Conservation (phyloP, 345 rosid species). For the Moringa oleifera region DNA sequence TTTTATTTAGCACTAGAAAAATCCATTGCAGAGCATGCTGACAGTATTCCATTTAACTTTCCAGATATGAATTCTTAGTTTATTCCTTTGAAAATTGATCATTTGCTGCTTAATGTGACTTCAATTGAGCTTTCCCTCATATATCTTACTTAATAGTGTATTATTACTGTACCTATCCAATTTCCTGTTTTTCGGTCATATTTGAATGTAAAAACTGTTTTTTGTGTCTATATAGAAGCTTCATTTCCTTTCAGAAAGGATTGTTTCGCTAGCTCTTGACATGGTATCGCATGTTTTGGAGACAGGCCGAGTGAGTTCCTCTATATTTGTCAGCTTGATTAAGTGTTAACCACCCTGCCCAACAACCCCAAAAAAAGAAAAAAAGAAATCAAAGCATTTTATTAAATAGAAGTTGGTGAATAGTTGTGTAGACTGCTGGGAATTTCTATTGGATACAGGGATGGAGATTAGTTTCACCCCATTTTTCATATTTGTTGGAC, state of each 20-base stretch:
- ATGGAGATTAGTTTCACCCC: constrained; percentile 89
- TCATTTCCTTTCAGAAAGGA: constrained; percentile 59
- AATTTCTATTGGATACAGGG: constrained; percentile 43
- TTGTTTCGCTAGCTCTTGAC: constrained; percentile 72
- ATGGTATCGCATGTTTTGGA: constrained; percentile 72
- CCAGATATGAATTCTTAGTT: too few relatives aligned
- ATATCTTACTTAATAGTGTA: constrained; percentile 5
- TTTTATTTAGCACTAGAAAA: constrained; percentile 13
- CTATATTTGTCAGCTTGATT: neutral
- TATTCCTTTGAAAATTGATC: neutral
- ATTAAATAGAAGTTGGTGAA: neutral
- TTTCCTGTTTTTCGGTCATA: too few relatives aligned
- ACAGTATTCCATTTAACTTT: neutral
- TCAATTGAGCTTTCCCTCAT: neutral
- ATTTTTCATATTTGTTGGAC: constrained; percentile 66
- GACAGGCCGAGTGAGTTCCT: constrained; percentile 72
- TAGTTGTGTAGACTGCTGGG: neutral
- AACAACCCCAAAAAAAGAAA: neutral
- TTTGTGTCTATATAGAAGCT: constrained; percentile 51
- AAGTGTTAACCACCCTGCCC: neutral
- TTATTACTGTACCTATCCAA: constrained; percentile 7
- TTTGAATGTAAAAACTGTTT: neutral
- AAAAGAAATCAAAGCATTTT: neutral
- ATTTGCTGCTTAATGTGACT: neutral
- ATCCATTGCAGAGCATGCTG: neutral